Base-by-base conservation (phyloP, 345 rosid species). In the Lagerstroemia speciosa region DNA sequence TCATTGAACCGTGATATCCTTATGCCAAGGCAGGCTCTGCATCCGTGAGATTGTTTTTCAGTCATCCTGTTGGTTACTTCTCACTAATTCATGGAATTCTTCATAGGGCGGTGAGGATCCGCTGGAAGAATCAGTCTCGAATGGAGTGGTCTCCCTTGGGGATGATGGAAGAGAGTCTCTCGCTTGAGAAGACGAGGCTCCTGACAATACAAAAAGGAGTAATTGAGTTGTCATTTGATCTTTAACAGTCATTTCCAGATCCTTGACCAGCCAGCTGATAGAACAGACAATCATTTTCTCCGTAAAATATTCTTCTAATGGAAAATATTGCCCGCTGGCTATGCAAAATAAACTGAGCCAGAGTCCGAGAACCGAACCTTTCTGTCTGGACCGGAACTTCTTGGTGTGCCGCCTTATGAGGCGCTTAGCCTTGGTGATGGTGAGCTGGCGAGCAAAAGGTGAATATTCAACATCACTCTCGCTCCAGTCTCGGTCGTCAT, bases 401-500 rank as follows among this genome's bases (percentile, higher is more conserved):
- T 88, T 94, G 30, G 99, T 94, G 78, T 89, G 97, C 8, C 96
- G 87, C 82, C 78, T 83, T 62, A 94, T 80, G 71, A 94, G 95
- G 74, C 74, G 90, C 79, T 79, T 94, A 26, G 99, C 93, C 79
- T 86, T 89, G 29, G 88, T 91, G 77, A 94, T 94, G 41, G 99
- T 94, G 69, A 88, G 87, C 73, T 94, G 99, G 74, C 96, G 69
- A 40, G 99, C 91, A 72, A 84, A 85, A 41, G 96, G 97, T 50
- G 96, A 86, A 72, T 83, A 83, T 32, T 89, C 99, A 15, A 67
- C 88, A 64, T 91, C 98, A 76, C 92, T 88, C 74, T 88, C 99
- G 69, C 99, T 91, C 97, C 97, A 89, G 34, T 91, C 98, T 36
- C 94, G 84, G 46, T 88, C 96, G 72, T 89, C 85, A 64, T 89